Conservation (phyloP, 2,329 filamentous ascomycete species). For the Blastomyces parvus region DNA sequence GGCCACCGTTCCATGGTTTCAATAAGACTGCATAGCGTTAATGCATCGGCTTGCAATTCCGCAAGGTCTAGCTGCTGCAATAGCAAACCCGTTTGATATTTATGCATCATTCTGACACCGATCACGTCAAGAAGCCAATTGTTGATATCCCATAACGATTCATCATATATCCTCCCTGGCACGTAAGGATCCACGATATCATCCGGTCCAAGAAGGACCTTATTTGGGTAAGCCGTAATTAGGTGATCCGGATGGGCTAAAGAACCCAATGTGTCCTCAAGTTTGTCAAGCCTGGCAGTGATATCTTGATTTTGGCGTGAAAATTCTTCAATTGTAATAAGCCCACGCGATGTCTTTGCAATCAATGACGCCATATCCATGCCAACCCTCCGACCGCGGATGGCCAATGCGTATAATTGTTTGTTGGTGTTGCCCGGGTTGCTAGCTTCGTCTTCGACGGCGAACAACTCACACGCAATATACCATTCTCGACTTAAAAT, state of each 20-base stretch:
- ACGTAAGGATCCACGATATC: conserved; percentile 67
- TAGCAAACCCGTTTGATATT: conserved; percentile 57
- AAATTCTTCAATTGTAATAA: conserved; percentile 58
- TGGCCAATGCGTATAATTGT: conserved; percentile 58
- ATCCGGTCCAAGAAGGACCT: conserved; percentile 44
- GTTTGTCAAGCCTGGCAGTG: conserved; percentile 32
- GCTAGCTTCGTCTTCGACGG: conserved; percentile 47
- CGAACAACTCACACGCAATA: conserved; percentile 52
- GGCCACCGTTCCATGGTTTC: conserved; percentile 69
- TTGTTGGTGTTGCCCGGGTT: conserved; percentile 56
- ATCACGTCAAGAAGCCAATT: conserved; percentile 67
- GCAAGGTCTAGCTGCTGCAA: conserved; percentile 42
- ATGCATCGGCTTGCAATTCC: conserved; percentile 54
- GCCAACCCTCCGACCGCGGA: conserved; percentile 60
- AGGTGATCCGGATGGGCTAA: conserved; percentile 54
- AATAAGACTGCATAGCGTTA: conserved; percentile 65
- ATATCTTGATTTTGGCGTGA: conserved; percentile 50
- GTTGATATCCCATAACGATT: conserved; percentile 64
- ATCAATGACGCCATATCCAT: conserved; percentile 74
- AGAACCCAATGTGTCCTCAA: conserved; percentile 48
- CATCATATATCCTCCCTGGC: conserved; percentile 59
- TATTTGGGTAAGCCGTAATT: conserved; percentile 54
- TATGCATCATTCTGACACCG: conserved; percentile 70
- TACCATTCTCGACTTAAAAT: conserved; percentile 74
- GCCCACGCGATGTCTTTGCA: conserved; percentile 54